Evolutionary conservation across 108 stramenopile species (phyloP).

Genomic region (Fragilariopsis cylindrus): DNA sequence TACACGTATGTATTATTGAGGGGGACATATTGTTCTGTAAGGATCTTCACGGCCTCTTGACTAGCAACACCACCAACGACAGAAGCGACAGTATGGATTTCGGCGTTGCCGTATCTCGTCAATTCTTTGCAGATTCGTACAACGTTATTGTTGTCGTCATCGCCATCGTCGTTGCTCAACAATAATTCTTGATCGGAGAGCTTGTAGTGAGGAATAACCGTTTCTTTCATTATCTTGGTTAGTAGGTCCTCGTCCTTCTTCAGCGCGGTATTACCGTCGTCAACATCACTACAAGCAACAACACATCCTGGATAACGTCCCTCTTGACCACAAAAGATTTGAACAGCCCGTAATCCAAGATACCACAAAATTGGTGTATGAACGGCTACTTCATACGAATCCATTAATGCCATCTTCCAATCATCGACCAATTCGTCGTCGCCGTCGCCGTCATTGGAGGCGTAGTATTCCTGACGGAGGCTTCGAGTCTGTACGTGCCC

Average conservation of each 20-base stretch:
- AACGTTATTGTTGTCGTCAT: background rate
- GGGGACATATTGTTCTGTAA: conserved; percentile 92
- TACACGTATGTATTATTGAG: conserved; percentile 90
- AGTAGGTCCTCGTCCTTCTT: conserved; percentile 59
- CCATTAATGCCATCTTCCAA: conserved; percentile 58
- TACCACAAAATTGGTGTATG: conserved; percentile 85
- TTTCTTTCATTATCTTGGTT: conserved; percentile 37
- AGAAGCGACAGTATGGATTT: conserved; percentile 87
- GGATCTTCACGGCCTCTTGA: conserved; percentile 96
- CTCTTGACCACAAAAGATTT: conserved; percentile 62
- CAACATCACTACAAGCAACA: conserved; percentile 39
- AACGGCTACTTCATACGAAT: conserved; percentile 70
- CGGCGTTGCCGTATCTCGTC: conserved; percentile 84
- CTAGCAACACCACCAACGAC: conserved; percentile 92
- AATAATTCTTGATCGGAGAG: conserved; percentile 51
- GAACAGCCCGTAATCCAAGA: conserved; percentile 76
- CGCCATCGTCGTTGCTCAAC: background rate
- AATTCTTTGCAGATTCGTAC: conserved; percentile 53
- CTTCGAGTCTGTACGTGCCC: conserved; percentile 61
- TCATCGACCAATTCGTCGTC: conserved; percentile 34
- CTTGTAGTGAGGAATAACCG: conserved; percentile 45
- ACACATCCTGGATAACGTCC: conserved; percentile 63
- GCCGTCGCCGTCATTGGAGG: background rate
- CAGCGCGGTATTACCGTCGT: conserved; percentile 28
- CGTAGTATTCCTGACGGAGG: conserved; percentile 50